These are phyloP conservation scores for Myrica gale DNA, from an alignment of 306 rosid species.

Conservation along the genomic window DNA sequence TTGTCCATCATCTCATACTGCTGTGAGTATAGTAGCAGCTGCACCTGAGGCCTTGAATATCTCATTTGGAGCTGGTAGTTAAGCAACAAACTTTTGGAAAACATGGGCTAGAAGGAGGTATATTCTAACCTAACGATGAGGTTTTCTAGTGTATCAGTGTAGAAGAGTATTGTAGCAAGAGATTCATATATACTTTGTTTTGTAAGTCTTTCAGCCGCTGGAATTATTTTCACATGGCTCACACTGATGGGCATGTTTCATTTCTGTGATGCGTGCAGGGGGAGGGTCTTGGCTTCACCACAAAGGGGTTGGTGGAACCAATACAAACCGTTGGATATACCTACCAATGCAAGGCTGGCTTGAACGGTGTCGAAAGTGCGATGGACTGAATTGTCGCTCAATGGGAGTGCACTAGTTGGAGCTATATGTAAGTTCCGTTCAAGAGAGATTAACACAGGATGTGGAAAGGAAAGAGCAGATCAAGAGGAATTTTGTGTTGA, in stretches of 20 bases:
- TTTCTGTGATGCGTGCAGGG: too few relatives aligned
- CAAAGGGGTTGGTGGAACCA: constrained; percentile 70
- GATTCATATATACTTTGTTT: not conserved
- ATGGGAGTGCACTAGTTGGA: too few relatives aligned
- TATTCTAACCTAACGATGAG: not conserved
- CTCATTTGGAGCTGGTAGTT: constrained; percentile 82
- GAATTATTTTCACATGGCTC: not conserved
- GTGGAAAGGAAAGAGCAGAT: too few relatives aligned
- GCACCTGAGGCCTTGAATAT: constrained; percentile 67
- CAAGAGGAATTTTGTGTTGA: too few relatives aligned
- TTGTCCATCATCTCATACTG: constrained; percentile 33
- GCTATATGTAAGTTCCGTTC: too few relatives aligned
- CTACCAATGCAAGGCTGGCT: too few relatives aligned
- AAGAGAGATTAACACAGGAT: too few relatives aligned
- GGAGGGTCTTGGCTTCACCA: constrained; percentile 71
- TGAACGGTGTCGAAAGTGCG: too few relatives aligned
- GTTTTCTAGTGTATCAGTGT: not conserved
- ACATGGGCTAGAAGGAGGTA: constrained; percentile 98
- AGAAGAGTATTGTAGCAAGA: not conserved
- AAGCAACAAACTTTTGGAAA: constrained; percentile 57
- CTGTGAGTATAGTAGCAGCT: constrained; percentile 45
- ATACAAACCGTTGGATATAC: constrained; percentile 50
- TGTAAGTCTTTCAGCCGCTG: too few relatives aligned
- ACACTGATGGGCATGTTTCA: too few relatives aligned
- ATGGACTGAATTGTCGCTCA: too few relatives aligned